Evolutionary conservation across 2,329 filamentous ascomycete genomes (phyloP), one percentile per base, ranked within the genome.

Genomic region (Bipolaris oryzae): DNA sequence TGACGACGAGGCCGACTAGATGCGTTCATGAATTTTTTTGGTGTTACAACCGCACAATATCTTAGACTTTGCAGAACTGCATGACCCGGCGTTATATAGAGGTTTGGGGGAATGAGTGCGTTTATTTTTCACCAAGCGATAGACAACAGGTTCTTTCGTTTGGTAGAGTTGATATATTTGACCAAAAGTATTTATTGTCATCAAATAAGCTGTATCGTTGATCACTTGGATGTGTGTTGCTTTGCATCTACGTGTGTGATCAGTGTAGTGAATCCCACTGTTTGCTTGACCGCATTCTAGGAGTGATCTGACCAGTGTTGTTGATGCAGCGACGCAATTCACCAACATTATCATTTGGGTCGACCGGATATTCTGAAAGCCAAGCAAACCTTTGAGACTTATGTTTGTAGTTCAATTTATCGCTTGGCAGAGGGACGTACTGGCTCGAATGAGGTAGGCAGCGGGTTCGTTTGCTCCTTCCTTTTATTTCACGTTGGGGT

Each of bases 1-100:
- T 2, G 76, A 78, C 55, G 76, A 78, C 53, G 76, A 78, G 57
- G 76, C 74, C 53, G 67, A 75, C 42, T 71, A 71, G 46, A 69
- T 50, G 51, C 50, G 28, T 52, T 53, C 33, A 50, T 44, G 48
- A 46, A 46, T 55, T 43, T 55, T 59, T 55, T 59, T 54, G 46
- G 56, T 34, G 35, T 57, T 34, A 39, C 7, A 45, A 54, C 50
- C 35, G 57, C 50, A 57, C 56, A 37, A 52, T 56, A 59, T 57
- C 55, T 57, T 57, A 57, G 55, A 57, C 48, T 51, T 47, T 53
- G 53, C 56, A 60, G 46, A 61, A 39, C 58, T 67, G 64, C 63
- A 64, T 67, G 55, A 63, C 50, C 57, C 34, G 62, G 64, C 62
- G 62, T 67, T 66, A 39, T 53, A 50, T 64, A 64, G 62, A 64